Percentiles rank a stretch among this genome's conserved stretches.
Evolutionary conservation across 2,329 filamentous ascomycete genomes (phyloP).

Genomic region (Elsinoe australis): DNA sequence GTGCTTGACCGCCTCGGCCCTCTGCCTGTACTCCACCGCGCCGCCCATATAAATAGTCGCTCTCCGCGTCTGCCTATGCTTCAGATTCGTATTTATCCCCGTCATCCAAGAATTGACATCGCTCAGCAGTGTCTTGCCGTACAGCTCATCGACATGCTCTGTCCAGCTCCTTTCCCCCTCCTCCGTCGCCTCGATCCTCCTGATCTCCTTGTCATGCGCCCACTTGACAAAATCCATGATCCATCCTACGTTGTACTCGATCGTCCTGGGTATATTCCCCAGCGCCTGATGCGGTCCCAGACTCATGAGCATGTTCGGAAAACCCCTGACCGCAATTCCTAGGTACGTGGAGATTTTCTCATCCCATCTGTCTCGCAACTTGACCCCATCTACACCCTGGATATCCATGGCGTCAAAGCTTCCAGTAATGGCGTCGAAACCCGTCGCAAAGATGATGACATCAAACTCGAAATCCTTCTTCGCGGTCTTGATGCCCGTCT

Average conservation of each 20-base stretch:
- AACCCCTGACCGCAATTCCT: slow-evolving; percentile 23
- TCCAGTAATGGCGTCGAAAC: slow-evolving; percentile 33
- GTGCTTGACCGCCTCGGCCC: slow-evolving; percentile 25
- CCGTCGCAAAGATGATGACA: slow-evolving; percentile 34
- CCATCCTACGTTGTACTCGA: slow-evolving; percentile 39
- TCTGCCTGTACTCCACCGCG: slow-evolving; percentile 38
- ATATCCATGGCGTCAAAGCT: slow-evolving; percentile 29
- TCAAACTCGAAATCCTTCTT: slow-evolving; percentile 34
- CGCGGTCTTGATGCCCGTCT: slow-evolving; percentile 35
- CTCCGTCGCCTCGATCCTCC: slow-evolving; percentile 34
- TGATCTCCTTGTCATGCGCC: slow-evolving; percentile 31
- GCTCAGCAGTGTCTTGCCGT: slow-evolving; percentile 39
- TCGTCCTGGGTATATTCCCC: slow-evolving; percentile 38
- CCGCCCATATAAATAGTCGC: slow-evolving; percentile 43
- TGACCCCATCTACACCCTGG: slow-evolving; percentile 21
- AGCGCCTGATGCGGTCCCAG: slow-evolving; percentile 28
- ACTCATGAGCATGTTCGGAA: slow-evolving; percentile 34
- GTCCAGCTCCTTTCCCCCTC: slow-evolving; percentile 38
- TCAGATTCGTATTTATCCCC: slow-evolving; percentile 46
- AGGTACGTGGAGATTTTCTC: slow-evolving; percentile 32
- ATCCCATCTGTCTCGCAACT: slow-evolving; percentile 31
- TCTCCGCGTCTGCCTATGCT: slow-evolving; percentile 39
- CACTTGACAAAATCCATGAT: slow-evolving; percentile 37
- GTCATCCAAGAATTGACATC: slow-evolving; percentile 51
- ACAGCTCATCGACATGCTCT: slow-evolving; percentile 29